Conservation (phyloP, 176 grass and related monocot species). For the Chrysopogon serrulatus region DNA sequence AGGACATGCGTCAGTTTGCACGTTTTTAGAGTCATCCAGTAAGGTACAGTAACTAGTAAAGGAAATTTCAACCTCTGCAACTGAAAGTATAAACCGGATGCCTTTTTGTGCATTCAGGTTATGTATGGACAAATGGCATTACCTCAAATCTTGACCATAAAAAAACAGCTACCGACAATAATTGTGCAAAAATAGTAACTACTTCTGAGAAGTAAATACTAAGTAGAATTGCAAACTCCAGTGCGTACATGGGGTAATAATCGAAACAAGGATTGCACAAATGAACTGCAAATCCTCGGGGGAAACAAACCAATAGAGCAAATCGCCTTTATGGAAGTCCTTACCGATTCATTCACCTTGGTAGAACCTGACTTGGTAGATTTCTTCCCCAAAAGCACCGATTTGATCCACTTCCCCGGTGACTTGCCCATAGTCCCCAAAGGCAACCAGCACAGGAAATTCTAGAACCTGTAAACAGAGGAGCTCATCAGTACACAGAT, state of each 20-base stretch:
- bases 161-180: not conserved
- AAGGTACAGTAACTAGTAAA: not conserved
- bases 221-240: not conserved
- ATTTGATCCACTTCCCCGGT: slow-evolving; percentile 89
- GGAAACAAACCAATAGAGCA: not conserved
- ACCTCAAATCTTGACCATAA: not conserved
- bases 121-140: not conserved
- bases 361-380: slow-evolving; percentile 51
- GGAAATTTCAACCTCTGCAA: not conserved
- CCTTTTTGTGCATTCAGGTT: not conserved
- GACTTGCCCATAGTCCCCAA: slow-evolving; percentile 70
- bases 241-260: not conserved
- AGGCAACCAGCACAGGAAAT: not conserved
- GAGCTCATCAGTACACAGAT: slow-evolving; percentile 20
- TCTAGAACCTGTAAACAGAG: not conserved
- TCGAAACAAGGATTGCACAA: not conserved
- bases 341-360: slow-evolving; percentile 49
- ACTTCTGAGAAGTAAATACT: not conserved
- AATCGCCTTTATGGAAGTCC: not conserved
- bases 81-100: not conserved
- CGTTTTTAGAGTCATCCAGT: not conserved
- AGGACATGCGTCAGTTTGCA: not conserved
- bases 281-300: not conserved
- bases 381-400: slow-evolving; percentile 85
- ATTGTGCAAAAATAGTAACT: not conserved